A percentile compares a stretch with the other conserved stretches of the same genome.
phyloP scores from a whole-genome alignment of 306 rosid genomes.

The Cicer pinnatifidum region DNA sequence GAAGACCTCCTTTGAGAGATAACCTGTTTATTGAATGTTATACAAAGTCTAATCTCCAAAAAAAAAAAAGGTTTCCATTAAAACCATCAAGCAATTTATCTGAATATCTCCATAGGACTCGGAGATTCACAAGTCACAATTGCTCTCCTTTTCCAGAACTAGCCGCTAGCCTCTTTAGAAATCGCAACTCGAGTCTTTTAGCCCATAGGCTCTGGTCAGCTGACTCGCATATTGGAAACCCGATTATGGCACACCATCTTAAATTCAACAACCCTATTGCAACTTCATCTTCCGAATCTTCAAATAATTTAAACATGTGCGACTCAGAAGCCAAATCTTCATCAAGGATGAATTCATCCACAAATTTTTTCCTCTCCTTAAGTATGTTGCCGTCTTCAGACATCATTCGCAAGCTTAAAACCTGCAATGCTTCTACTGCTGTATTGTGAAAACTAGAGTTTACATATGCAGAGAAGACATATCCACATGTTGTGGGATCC shows the following conservation, averaged over 20 bases:
- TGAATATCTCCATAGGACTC: neutral
- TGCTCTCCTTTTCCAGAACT: slow-evolving; percentile 20
- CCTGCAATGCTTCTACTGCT: slow-evolving; percentile 73
- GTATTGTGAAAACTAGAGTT: slow-evolving; percentile 61
- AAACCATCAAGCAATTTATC: slow-evolving; percentile 7
- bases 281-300: slow-evolving; percentile 54
- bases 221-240: slow-evolving; percentile 62
- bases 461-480: slow-evolving; percentile 72
- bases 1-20: neutral
- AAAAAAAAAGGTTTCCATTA: neutral
- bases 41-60: neutral
- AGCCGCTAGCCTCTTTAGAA: slow-evolving; percentile 23
- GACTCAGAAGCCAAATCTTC: slow-evolving; percentile 62
- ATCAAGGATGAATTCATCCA: slow-evolving; percentile 58
- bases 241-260: slow-evolving; percentile 72
- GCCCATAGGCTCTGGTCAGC: slow-evolving; percentile 73
- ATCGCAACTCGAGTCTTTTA: slow-evolving; percentile 53
- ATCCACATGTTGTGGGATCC: slow-evolving; percentile 60
- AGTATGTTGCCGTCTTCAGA: slow-evolving; percentile 47
- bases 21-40: neutral
- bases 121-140: neutral
- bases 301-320: slow-evolving; percentile 57
- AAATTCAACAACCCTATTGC: slow-evolving; percentile 72
- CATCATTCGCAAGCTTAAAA: slow-evolving; percentile 67
- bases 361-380: slow-evolving; percentile 42